Percentiles rank a stretch among this genome's conserved stretches.
phyloP scores from a whole-genome alignment of 2,329 filamentous ascomycete genomes.

The Laburnicola sp. region DNA sequence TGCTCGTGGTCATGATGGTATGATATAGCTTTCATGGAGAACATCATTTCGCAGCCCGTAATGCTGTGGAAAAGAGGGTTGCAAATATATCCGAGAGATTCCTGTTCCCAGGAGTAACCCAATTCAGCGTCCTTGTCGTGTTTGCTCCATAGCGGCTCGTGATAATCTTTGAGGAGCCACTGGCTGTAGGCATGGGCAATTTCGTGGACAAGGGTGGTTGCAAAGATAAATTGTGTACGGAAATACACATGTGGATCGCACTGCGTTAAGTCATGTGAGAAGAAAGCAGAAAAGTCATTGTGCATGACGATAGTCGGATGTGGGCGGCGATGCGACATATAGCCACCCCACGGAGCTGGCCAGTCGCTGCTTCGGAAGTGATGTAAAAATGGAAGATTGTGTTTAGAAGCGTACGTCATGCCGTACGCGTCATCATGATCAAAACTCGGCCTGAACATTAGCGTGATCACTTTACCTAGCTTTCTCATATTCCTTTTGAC shows the following conservation, averaged over 20 bases:
- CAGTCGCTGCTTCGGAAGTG: constrained; percentile 9
- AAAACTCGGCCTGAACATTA: constrained; percentile 19
- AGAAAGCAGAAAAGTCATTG: constrained; percentile 15
- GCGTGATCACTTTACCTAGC: constrained; percentile 13
- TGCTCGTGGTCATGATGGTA: neutral
- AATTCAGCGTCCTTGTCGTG: neutral
- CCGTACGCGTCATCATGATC: constrained; percentile 8
- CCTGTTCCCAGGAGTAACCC: neutral
- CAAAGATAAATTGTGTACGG: constrained; percentile 19
- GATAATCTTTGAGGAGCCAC: constrained; percentile 7
- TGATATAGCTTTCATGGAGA: neutral
- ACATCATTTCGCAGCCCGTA: neutral
- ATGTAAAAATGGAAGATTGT: constrained; percentile 5
- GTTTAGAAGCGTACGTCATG: constrained; percentile 1
- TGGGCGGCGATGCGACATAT: neutral
- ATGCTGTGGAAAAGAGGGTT: neutral
- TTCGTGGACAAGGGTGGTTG: constrained; percentile 23
- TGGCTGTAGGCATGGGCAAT: constrained; percentile 23
- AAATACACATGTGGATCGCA: neutral
- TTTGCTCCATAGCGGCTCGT: neutral
- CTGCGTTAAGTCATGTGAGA: neutral
- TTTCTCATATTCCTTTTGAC: constrained; percentile 14
- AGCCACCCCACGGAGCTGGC: constrained; percentile 1
- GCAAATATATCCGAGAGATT: neutral
- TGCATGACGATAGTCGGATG: constrained; percentile 17